A percentile compares a stretch with the other conserved stretches of the same genome.
Evolutionary conservation across 2,329 filamentous ascomycete genomes (phyloP).

Genomic region (Dothistroma septosporum): DNA sequence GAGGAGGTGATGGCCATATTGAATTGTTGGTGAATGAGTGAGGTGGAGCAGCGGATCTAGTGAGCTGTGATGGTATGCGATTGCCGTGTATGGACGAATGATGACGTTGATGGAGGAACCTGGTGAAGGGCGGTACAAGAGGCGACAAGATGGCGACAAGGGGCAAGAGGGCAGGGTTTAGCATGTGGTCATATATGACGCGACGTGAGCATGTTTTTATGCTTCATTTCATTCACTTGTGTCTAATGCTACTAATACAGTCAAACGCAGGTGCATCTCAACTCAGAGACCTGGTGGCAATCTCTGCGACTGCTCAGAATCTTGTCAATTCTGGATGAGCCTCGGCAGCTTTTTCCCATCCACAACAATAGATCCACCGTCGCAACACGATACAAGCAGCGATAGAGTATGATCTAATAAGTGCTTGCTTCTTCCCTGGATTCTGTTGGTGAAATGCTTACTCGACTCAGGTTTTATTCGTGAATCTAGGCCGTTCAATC

Average conservation of each 20-base stretch:
- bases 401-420: no score
- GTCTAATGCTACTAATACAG: not conserved
- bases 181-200: not conserved
- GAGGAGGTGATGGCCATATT: not conserved
- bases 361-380: no score
- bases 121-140: not conserved
- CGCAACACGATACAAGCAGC: no score
- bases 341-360: no score
- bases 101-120: not conserved
- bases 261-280: no score
- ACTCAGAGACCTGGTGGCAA: no score
- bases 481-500: constrained; percentile 2
- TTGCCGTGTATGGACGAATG: not conserved
- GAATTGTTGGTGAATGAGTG: not conserved
- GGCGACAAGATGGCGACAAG: not conserved
- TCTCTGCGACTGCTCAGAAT: no score
- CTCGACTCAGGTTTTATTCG: no score
- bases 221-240: not conserved
- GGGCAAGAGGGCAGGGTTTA: not conserved
- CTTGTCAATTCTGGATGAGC: no score
- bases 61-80: not conserved
- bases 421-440: no score
- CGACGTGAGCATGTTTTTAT: not conserved
- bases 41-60: not conserved
- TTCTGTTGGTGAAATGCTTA: no score